Evolutionary conservation across 768 basidiomycete genomes (phyloP), one percentile per base, ranked within the genome.

Genomic region (Mrakia hoshinonis): DNA sequence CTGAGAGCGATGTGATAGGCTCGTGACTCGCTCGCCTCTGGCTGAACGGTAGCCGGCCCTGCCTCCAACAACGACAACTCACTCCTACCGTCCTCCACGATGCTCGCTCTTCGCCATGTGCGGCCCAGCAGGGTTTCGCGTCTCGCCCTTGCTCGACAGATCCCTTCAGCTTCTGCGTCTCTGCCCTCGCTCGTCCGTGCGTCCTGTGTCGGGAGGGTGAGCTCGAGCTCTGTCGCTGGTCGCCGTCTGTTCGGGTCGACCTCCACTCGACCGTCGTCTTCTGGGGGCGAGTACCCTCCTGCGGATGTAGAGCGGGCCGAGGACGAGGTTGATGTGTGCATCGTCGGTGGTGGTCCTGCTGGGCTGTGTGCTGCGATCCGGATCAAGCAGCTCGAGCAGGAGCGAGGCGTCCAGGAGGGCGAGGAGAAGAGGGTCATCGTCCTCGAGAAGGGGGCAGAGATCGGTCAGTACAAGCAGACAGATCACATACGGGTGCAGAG

Each of bases 281-380:
- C 36, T 29, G 48, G 24, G 48, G 47, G 34, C 58, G 72, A 73
- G 49, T 73, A 61, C 38, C 72, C 72, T 10, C 85, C 87, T 0
- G 79, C 80, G 20, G 80, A 78, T n/a, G 83, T 92, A 22, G 90
- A 96, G 74, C 85, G 93, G 15, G 86, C 86, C n/a, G 85, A 87
- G 52, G 96, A 98, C 76, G 86, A 92, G 54, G 93, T 94, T 46
- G 95, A 99, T 76, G 93, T 98, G 46, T 95, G 92, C 79, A 97
- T 99, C 77, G 93, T 96, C 69, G 95, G 95, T 12, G 94, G 85
- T 3, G 96, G 94, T 3, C 96, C 96, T 0, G 95, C 96, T 0
- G 95, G 96, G 7, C 84, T 99, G 73, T 89, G 88, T 74, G 93
- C 95, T n/a, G 95, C 93, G 5, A 98, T 98, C 73, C 85, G 92